Evolutionary conservation across 768 basidiomycete species (phyloP), one percentile per base, ranked within the genome.

Genomic region (Lepiota subincarnata): DNA sequence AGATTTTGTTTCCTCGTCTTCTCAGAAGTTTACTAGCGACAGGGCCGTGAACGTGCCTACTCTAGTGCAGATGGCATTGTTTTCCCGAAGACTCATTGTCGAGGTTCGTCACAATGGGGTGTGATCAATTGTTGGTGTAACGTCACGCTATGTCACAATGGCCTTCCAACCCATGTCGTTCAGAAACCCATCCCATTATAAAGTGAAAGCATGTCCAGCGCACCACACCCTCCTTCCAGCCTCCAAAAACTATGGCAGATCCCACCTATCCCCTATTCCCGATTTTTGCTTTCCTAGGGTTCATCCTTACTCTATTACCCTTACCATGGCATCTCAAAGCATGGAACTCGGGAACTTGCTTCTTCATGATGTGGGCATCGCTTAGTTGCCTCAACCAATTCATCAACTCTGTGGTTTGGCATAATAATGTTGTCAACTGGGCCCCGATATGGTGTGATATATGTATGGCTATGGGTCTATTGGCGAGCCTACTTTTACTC

Each of bases 401-500:
- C 51, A 66, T 85, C 34, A 81, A 86, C 60, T 70, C 78, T 0
- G 57, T 84, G 1, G 63, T 82, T 10, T 88, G 83, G 82, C 62
- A 63, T 37, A 69, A 69, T 16, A 73, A 69, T 50, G 58, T 63
- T 11, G 53, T 60, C 14, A 68, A 79, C 57, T 45, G 16, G 20
- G 70, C 75, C 0, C 80, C 79, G 0, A 65, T 79, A 0, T 86
- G 81, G 81, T 86, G 84, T 55, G 84, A 85, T 48, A 83, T 86
- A 18, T 69, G 84, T 85, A 46, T 55, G 38, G 26, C n/a, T 42
- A 50, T 57, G 0, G 16, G 39, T 42, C 19, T n/a, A 76, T 79
- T 74, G 24, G 68, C 68, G 4, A 71, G 71, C 34, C 59, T 79
- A 12, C 68, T 68, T 51, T 48, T 6, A 34, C 14, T 38, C 35